Percentiles rank a stretch among this genome's conserved stretches.
phyloP scores from a whole-genome alignment of 805 yeast genomes.

The Metschnikowia gelsemii region DNA sequence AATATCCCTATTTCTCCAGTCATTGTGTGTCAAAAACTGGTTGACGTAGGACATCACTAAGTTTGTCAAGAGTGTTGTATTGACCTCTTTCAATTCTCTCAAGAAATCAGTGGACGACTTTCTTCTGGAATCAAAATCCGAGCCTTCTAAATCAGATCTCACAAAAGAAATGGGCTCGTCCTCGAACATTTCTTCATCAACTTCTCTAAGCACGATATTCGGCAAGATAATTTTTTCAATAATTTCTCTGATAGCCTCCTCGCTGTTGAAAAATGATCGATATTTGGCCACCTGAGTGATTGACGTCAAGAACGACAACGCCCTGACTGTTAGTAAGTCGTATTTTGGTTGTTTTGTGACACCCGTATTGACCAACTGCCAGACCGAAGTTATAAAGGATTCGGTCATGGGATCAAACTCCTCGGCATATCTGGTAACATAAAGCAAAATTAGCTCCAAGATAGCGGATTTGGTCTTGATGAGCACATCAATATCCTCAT shows the following conservation, averaged over 20 bases:
- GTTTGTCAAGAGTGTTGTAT: slow-evolving; percentile 70
- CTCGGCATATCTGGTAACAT: slow-evolving; percentile 89
- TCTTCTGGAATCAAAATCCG: slow-evolving; percentile 89
- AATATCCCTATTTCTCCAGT: slow-evolving; percentile 86
- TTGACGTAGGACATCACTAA: slow-evolving; percentile 72
- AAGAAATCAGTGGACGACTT: slow-evolving; percentile 91
- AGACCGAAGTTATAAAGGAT: slow-evolving; percentile 75
- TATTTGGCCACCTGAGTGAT: slow-evolving; percentile 71
- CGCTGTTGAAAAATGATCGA: slow-evolving; percentile 49
- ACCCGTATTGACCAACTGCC: slow-evolving; percentile 63
- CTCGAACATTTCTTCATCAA: slow-evolving; percentile 90
- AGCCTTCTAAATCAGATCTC: slow-evolving; percentile 91
- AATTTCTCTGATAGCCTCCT: slow-evolving; percentile 64
- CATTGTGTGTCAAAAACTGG: slow-evolving; percentile 52
- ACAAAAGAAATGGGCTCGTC: slow-evolving; percentile 96
- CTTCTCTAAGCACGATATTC: slow-evolving; percentile 77
- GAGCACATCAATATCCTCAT: slow-evolving; percentile 65
- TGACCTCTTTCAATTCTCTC: slow-evolving; percentile 77
- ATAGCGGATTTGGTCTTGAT: slow-evolving; percentile 77
- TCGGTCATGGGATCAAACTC: slow-evolving; percentile 78
- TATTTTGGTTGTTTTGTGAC: slow-evolving; percentile 71
- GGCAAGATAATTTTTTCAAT: slow-evolving; percentile 85
- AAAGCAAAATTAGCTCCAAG: slow-evolving; percentile 80
- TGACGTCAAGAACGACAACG: slow-evolving; percentile 78
- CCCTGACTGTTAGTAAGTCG: slow-evolving; percentile 79